Base-by-base conservation (phyloP, 2,329 filamentous ascomycete genomes). In the Lithohypha guttulata region DNA sequence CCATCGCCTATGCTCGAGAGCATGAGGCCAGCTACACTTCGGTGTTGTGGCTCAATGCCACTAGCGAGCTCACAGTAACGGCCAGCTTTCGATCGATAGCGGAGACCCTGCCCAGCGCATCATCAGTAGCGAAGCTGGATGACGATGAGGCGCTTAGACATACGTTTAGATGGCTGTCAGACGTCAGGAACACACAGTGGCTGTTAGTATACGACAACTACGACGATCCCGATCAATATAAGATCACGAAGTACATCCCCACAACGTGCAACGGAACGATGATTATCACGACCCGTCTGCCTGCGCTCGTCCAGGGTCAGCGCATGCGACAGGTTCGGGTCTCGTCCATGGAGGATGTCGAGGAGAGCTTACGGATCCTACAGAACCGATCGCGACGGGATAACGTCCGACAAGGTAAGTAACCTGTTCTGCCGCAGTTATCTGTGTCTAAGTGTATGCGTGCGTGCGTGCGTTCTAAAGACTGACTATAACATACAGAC, bases 11-110 rank as follows among this genome's bases (percentile, higher is more conserved):
- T 49, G 48, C 55, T 2, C 57, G 55, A 46, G 43, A 42, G 20
- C 45, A 66, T 40, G 51, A 52, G 18, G 36, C 52, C 10, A 49
- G 56, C 6, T 66, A 65, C 46, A 55, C 57, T 0, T 59, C 62
- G 0, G 48, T 62, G 3, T 58, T 69, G 43, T 70, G 63, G 66
- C 33, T 70, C 4, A 61, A 68, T 44, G 56, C 54, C 9, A 61
- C 50, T 26, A 56, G 60, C 19, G 54, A 61, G 47, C 42, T 49
- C 13, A 57, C 57, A 4, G 39, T 68, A 2, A 53, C 58, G 42
- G 53, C 56, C 28, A 63, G 61, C 25, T 39, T 50, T 11, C 34
- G 40, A 13, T 13, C 13, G 9, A 22, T 45, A 19, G 44, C 44
- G 25, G 13, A 38, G 3, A 15, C 7, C 18, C 27, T 45, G 15